A percentile compares a stretch with the other conserved stretches of the same genome.
These are phyloP conservation scores for Yamadazyma kitorensis DNA, from an alignment of 805 yeast genomes.

Conservation along the genomic window DNA sequence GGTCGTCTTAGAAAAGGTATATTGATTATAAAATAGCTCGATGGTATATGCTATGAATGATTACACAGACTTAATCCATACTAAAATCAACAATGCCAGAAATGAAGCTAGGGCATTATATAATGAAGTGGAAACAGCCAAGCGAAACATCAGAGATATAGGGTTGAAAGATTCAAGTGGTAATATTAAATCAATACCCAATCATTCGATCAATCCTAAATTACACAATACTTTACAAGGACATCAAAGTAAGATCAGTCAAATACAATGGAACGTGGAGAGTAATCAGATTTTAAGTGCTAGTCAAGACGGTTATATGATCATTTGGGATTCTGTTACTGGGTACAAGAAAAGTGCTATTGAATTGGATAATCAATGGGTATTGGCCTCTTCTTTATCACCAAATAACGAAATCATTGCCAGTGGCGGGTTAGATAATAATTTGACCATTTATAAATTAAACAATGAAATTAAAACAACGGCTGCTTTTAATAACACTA, in stretches of 20 bases:
- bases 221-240: slow-evolving; percentile 47
- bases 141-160: slow-evolving; percentile 43
- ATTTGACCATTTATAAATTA: slow-evolving; percentile 63
- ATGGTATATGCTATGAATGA: no score
- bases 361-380: slow-evolving; percentile 75
- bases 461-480: no score
- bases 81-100: slow-evolving; percentile 30
- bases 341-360: slow-evolving; percentile 72
- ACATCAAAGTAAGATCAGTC: slow-evolving; percentile 72
- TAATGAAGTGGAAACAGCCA: slow-evolving; percentile 46
- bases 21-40: no score
- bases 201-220: slow-evolving; percentile 23
- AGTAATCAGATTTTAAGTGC: slow-evolving; percentile 63
- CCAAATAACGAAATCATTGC: slow-evolving; percentile 68
- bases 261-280: slow-evolving; percentile 66
- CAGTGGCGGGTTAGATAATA: slow-evolving; percentile 79
- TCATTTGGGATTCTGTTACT: slow-evolving; percentile 77
- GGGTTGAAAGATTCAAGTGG: slow-evolving; percentile 39
- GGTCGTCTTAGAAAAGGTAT: no score
- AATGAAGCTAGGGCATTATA: slow-evolving; percentile 47
- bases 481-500: not conserved
- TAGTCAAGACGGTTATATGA: slow-evolving; percentile 82
- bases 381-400: slow-evolving; percentile 68
- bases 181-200: slow-evolving; percentile 30
- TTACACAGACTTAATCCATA: slow-evolving; percentile 1